Evolutionary conservation across 192 early-diverging fungal species (phyloP), one percentile per base, ranked within the genome.

Genomic region (Anaeromyces robustus): DNA sequence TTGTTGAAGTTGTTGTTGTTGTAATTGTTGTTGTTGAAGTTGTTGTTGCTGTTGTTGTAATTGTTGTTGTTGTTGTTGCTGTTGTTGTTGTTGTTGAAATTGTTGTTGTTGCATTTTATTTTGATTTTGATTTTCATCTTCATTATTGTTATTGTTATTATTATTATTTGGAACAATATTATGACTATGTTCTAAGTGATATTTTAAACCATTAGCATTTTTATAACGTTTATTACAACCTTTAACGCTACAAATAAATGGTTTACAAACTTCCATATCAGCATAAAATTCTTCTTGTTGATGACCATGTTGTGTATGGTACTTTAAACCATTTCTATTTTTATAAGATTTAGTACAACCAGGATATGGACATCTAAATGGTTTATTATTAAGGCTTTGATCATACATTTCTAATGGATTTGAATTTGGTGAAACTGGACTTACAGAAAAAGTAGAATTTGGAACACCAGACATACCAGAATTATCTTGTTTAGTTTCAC

Each of bases 161-260:
- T 52, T 52, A 52, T 52, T 52, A 18, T 18, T 52, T 52, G 43
- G 18, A 22, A 52, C 19, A 4, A 52, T 52, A 52, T 52, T 52
- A 86, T 97, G 96, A 26, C 94, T 92, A 84, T 97, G 96, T 83
- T 96, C 94, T 78, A 95, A 89, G 82, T 97, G 96, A 86, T 97
- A 97, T 87, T 97, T 97, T 81, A 97, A 89, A 17, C 96, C 96
- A 82, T 97, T 97, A 79, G 96, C 86, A 85, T 98, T 98, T 90
- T 98, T 98, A 92, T 98, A 98, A 77, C 93, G 88, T 84, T 97
- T 97, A 82, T 93, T 93, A 88, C 96, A 98, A 59, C 93, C 90
- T 29, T 89, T 86, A 79, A 94, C 90, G 16, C 91, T 89, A 84
- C 96, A 98, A 41, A 87, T 87, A 83, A 92, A 93, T 7, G 93